Conservation (phyloP, 2,329 filamentous ascomycete species). For the Ophiostoma piceae region DNA sequence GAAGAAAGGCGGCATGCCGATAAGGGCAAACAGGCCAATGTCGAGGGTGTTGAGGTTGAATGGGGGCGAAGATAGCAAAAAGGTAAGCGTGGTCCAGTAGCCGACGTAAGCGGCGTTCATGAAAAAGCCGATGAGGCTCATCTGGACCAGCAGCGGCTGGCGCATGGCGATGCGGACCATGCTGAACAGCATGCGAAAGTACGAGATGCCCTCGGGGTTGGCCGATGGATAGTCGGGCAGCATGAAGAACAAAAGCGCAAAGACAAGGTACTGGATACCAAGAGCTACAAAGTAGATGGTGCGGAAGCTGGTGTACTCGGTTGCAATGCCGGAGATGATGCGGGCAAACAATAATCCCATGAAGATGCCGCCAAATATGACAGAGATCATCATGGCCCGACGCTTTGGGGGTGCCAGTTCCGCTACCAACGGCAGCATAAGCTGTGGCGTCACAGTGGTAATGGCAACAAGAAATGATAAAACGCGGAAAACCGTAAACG, state of each 20-base stretch:
- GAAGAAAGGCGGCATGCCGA: constrained; percentile 48
- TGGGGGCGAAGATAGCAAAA: constrained; percentile 61
- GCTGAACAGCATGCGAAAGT: constrained; percentile 53
- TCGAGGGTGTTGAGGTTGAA: constrained; percentile 60
- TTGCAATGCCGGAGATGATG: constrained; percentile 18
- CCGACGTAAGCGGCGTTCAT: constrained; percentile 47
- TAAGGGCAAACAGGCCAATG: constrained; percentile 70
- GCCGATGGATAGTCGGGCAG: constrained; percentile 73
- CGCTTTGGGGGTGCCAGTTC: constrained; percentile 64
- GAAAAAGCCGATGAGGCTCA: constrained; percentile 59
- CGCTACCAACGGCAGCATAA: constrained; percentile 71
- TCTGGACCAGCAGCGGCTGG: constrained; percentile 63
- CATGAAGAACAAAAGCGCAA: constrained; percentile 59
- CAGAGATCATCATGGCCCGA: constrained; percentile 61
- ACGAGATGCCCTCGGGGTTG: constrained; percentile 55
- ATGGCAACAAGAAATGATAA: constrained; percentile 55
- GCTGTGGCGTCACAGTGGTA: constrained; percentile 67
- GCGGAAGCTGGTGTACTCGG: constrained; percentile 19
- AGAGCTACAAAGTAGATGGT: constrained; percentile 66
- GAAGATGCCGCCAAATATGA: constrained; percentile 63
- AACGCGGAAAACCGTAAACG: constrained; percentile 57
- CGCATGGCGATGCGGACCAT: constrained; percentile 58
- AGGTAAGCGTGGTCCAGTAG: constrained; percentile 50
- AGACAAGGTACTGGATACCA: constrained; percentile 62
- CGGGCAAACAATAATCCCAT: constrained; percentile 68